Evolutionary conservation across 1,139 yeast genomes (phyloP), one percentile per base, ranked within the genome.

Genomic region (Pichia sp.): DNA sequence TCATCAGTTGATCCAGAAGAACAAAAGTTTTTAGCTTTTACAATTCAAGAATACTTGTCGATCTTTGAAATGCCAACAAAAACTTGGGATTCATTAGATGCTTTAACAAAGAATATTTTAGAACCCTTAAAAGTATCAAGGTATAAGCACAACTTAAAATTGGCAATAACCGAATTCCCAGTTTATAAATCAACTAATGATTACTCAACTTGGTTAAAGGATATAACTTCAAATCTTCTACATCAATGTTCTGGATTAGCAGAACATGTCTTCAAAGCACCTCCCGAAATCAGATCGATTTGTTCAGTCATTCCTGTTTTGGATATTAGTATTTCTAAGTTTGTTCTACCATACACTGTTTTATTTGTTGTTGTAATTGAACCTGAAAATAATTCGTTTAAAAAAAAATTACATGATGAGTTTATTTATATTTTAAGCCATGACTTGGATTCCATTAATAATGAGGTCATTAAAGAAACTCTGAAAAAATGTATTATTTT

Each of bases 1-100:
- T 89, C 96, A 1, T 84, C 97, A 1, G 85, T 84, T 42, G 89
- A 89, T 60, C 96, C 98, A 0, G 78, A 80, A 25, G 80, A 82
- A 45, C 98, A 94, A 62, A 72, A 86, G 53, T 86, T 84, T 60
- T 74, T 90, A 34, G 96, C 97, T 0, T 85, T 78, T 65, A 87
- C 94, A 0, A 87, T 94, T 77, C 99, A 94, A 62, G 94, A 87
- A 55, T 82, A 85, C 44, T 66, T 92, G 46, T 79, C 80, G 52
- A 76, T 82, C 13, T 74, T 92, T 62, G 80, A 78, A 1, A 66
- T 86, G 34, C 54, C 64, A 0, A 53, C 57, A 6, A 53, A 59
- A 53, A 65, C 80, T 1, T 86, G 96, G 95, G 68, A 73, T 13
- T 69, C 70, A 45, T 82, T 88, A 52, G 77, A 80, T 54, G 84